phyloP scores from a whole-genome alignment of 176 grass and related monocot genomes.

The Aegilops tauschii region DNA sequence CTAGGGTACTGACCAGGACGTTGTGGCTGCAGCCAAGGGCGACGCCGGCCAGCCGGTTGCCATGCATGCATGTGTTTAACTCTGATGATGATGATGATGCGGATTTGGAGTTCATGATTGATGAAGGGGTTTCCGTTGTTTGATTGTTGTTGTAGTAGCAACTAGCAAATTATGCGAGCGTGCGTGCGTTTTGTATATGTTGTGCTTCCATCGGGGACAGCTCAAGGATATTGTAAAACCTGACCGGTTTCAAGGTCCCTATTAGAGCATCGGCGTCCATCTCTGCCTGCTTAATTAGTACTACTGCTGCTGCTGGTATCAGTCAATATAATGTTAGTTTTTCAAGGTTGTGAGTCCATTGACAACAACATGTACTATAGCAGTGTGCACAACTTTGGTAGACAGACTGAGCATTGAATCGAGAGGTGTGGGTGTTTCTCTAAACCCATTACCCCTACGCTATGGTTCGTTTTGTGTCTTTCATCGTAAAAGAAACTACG shows the following conservation, averaged over 20 bases:
- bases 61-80: slow-evolving; percentile 7
- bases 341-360: not conserved
- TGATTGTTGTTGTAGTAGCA: not conserved
- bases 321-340: not conserved
- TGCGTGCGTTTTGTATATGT: slow-evolving; percentile 38
- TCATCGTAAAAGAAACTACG: too few relatives aligned
- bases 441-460: too few relatives aligned
- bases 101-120: not conserved
- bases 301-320: not conserved
- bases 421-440: not conserved
- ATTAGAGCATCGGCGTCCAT: not conserved
- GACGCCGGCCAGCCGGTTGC: not conserved
- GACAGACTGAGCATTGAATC: not conserved
- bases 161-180: not conserved
- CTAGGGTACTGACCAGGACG: slow-evolving; percentile 34
- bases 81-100: not conserved
- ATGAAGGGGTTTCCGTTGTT: slow-evolving; percentile 1
- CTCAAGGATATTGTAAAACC: slow-evolving; percentile 28
- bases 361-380: not conserved
- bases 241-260: not conserved
- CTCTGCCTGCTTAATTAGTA: not conserved
- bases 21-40: not conserved
- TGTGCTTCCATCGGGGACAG: slow-evolving; percentile 11
- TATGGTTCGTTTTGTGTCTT: too few relatives aligned
- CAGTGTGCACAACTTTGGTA: not conserved